Evolutionary conservation across 2,329 filamentous ascomycete genomes (phyloP), one percentile per base, ranked within the genome.

Genomic region (Elsinoe australis): DNA sequence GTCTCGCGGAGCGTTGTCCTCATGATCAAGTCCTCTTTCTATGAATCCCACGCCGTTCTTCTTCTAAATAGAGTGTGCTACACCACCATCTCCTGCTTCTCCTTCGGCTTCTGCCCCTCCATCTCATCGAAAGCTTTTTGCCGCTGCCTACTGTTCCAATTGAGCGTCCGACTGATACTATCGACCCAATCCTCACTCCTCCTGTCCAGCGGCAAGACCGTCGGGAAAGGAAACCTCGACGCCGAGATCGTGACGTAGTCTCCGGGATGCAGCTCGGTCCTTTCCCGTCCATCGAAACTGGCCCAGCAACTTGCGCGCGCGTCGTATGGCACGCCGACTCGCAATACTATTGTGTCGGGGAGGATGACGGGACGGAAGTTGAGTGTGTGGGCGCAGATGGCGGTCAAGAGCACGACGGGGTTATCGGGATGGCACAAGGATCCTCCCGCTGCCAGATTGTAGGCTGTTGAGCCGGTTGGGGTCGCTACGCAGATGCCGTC

Each of bases 301-400:
- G 89, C 92, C 90, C 92, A 98, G 32, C 85, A 89, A 56, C 80
- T 84, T 3, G 87, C 88, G 42, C 92, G 75, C 6, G 89, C 87
- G 64, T 94, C 83, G 64, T 95, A 96, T 0, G 92, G 92, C n/a
- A 96, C 89, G 8, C 90, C 92, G 14, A 95, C 76, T 29, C 92
- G 80, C 51, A 98, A 72, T 1, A 96, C 90, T 53, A 96, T 94
- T 0, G 90, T 95, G 67, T 98, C 92, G 0, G 92, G 92, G 2
- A 96, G 74, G 59, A 96, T 92, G 59, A 96, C 92, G n/a, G 90
- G 90, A 8, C 92, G 78, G 74, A 96, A 96, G 2, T 87, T 94
- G 2, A 96, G 74, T 0, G 90, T 95, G 66, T 96, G 90, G 1
- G 92, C 87, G 63, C 89, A 95, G 49, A 96, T 95, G 42, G 90